Evolutionary conservation across 1,284 basidiomycete species (phyloP).

Genomic region (Uromyces viciae-fabae): DNA sequence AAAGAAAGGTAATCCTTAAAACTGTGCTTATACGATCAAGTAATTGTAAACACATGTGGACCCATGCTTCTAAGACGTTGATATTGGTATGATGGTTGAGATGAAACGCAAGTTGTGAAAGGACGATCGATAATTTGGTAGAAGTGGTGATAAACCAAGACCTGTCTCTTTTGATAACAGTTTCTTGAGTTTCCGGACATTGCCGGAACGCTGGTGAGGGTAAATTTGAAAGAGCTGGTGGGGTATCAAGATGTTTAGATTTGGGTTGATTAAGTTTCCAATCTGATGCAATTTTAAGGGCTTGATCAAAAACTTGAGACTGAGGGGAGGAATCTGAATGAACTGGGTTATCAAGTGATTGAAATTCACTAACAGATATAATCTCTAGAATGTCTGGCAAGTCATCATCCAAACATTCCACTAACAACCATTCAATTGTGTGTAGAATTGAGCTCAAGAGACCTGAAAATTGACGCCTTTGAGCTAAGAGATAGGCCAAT

Average conservation of each 20-base stretch:
- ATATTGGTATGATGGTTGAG: background rate
- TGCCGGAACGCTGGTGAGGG: background rate
- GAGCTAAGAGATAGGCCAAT: slow-evolving; percentile 7
- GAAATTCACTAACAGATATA: background rate
- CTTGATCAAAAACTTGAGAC: slow-evolving; percentile 7
- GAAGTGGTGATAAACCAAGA: slow-evolving; percentile 15
- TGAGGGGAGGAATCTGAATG: background rate
- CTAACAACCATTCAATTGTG: slow-evolving; percentile 18
- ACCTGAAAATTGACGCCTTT: background rate
- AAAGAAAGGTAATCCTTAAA: background rate
- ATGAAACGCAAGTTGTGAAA: background rate
- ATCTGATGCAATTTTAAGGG: slow-evolving; percentile 8
- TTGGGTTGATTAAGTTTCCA: background rate
- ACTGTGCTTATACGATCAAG: background rate
- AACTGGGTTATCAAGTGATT: background rate
- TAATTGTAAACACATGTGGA: background rate
- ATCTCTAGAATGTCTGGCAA: slow-evolving; percentile 18
- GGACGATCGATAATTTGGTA: slow-evolving; percentile 13
- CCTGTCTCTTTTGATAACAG: slow-evolving; percentile 13
- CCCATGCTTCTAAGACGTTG: background rate
- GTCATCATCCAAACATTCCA: slow-evolving; percentile 27
- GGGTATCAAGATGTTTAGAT: background rate
- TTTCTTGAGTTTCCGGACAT: background rate
- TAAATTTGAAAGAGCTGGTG: background rate
- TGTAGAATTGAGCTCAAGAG: background rate